A percentile compares a stretch with the other conserved stretches of the same genome.
Conservation (phyloP, 163 green algal species). For the Scenedesmus sp. region DNA sequence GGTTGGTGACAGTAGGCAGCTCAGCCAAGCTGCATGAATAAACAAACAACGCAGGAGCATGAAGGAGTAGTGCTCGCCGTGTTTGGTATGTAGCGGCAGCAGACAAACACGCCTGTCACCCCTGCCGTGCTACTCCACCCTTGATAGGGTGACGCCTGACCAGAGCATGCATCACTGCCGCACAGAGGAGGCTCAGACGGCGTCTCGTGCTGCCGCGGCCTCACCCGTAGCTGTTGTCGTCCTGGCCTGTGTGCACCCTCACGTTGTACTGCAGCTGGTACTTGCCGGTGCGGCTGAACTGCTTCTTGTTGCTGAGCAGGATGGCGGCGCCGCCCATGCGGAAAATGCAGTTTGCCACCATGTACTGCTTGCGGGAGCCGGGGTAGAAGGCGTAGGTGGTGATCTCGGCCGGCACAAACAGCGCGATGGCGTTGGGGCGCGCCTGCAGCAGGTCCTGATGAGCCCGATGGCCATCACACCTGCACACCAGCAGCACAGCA, state of each 20-base stretch:
- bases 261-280: slow-evolving; percentile 77
- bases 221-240: slow-evolving; percentile 77
- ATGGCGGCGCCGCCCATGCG: slow-evolving; percentile 88
- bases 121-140: no score
- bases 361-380: slow-evolving; percentile 63
- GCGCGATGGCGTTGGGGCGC: slow-evolving; percentile 30
- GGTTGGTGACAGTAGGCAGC: neutral
- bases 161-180: no score
- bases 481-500: neutral
- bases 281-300: slow-evolving; percentile 88
- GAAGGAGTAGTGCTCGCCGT: no score
- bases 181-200: no score
- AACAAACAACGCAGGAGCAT: neutral
- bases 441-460: slow-evolving; percentile 66
- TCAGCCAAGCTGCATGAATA: neutral
- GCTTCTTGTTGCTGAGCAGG: slow-evolving; percentile 83
- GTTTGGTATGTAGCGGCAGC: no score
- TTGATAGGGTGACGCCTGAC: no score
- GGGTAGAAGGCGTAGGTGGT: slow-evolving; percentile 63
- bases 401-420: slow-evolving; percentile 57
- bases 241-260: slow-evolving; percentile 78
- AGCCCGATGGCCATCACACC: slow-evolving; percentile 65
- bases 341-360: slow-evolving; percentile 73
- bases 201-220: no score
- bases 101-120: no score